Percentiles rank a stretch among this genome's conserved stretches.
Conservation (phyloP, 176 grass and related monocot species). For the Elaeis guineensis region DNA sequence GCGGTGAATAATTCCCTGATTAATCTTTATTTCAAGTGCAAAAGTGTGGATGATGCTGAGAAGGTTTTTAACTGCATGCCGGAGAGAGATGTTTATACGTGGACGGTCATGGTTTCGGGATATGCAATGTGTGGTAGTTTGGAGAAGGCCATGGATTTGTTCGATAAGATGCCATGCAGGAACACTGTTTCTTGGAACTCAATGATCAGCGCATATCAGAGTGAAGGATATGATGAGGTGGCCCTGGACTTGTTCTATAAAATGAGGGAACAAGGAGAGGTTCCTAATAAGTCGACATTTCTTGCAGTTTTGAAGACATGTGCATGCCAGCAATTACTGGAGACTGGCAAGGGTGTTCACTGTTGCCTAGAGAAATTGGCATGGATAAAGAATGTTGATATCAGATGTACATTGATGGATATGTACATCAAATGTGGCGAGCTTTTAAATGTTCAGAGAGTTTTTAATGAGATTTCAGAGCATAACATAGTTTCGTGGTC, state of each 20-base stretch:
- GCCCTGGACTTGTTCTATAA: slow-evolving; percentile 7
- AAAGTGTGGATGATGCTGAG: background rate
- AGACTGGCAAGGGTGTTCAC: slow-evolving; percentile 8
- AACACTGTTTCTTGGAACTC: slow-evolving; percentile 19
- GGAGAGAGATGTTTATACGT: slow-evolving; percentile 16
- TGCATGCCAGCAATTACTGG: slow-evolving; percentile 1
- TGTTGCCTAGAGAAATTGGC: slow-evolving; percentile 11
- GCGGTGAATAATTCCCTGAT: slow-evolving; percentile 11
- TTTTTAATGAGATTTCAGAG: slow-evolving; percentile 10
- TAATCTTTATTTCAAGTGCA: slow-evolving; percentile 20
- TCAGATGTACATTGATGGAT: slow-evolving; percentile 13
- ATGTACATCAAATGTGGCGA: slow-evolving; percentile 14
- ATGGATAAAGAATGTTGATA: background rate
- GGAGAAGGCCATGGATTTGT: slow-evolving; percentile 11
- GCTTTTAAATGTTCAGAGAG: background rate
- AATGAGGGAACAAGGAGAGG: slow-evolving; percentile 3
- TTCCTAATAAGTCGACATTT: slow-evolving; percentile 19
- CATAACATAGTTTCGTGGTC: slow-evolving; percentile 17
- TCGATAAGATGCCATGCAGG: slow-evolving; percentile 16
- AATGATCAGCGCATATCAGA: slow-evolving; percentile 8
- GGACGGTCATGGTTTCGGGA: slow-evolving; percentile 12
- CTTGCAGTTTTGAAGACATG: slow-evolving; percentile 22
- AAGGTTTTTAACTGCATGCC: slow-evolving; percentile 7
- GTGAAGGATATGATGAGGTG: slow-evolving; percentile 17
- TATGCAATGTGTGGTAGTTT: slow-evolving; percentile 1